Conservation (phyloP, 2,329 filamentous ascomycete genomes). For the Pseudogymnoascus sp. region DNA sequence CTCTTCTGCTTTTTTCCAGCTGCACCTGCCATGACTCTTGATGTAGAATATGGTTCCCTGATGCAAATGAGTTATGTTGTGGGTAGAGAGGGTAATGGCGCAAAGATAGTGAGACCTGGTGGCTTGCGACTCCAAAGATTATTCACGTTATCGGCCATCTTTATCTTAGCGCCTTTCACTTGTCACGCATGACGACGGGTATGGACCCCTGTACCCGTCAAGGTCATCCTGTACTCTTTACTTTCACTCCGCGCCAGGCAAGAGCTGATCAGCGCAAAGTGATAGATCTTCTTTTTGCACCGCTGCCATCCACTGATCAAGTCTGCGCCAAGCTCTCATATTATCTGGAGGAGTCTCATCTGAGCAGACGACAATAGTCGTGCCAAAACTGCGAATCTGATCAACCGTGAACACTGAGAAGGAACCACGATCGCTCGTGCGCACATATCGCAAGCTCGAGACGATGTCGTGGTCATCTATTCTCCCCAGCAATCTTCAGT, state of each 20-base stretch:
- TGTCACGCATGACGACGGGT: slow-evolving; percentile 4
- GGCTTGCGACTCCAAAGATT: slow-evolving; percentile 4
- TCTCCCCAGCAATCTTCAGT: slow-evolving; percentile 49
- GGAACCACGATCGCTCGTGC: background rate
- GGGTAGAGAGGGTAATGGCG: background rate
- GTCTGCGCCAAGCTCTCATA: background rate
- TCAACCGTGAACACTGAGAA: background rate
- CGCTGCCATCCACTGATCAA: background rate
- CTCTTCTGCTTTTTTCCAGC: slow-evolving; percentile 58
- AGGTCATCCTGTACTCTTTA: slow-evolving; percentile 1
- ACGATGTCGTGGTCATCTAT: slow-evolving; percentile 60
- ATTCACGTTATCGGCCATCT: slow-evolving; percentile 8
- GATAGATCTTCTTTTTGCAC: background rate
- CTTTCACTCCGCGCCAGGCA: background rate
- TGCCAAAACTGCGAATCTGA: background rate
- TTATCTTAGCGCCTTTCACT: slow-evolving; percentile 6
- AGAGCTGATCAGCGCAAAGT: slow-evolving; percentile 1
- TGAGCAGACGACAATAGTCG: background rate
- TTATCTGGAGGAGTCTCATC: background rate
- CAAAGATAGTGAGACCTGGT: slow-evolving; percentile 1
- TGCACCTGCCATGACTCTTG: slow-evolving; percentile 33
- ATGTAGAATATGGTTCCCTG: background rate
- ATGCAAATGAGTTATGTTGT: background rate
- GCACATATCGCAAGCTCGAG: background rate
- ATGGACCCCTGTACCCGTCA: slow-evolving; percentile 9